Evolutionary conservation across 2,329 filamentous ascomycete genomes (phyloP), one percentile per base, ranked within the genome.

Genomic region (Whalleya microplaca): DNA sequence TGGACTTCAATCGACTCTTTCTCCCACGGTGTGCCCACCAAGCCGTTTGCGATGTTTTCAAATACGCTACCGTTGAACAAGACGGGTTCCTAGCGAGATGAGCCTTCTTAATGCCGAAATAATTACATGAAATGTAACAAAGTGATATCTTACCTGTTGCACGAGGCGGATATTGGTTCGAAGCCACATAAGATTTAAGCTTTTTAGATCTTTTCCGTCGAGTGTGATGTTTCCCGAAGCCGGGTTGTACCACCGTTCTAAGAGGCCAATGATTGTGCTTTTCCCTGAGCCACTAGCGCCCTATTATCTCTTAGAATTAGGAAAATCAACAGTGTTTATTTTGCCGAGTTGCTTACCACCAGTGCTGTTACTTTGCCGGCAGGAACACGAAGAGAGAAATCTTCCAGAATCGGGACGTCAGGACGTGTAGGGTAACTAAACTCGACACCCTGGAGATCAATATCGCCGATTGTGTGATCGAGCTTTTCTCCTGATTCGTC

Each of bases 231-330:
- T 74, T 21, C 93, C 94, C 21, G 84, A 82, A 40, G 96, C 88
- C 0, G 93, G 93, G 52, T 91, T 85, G 71, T 97, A 97, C 72
- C 97, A 97, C 6, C 94, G 85, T 73, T 96, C 92, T 1, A 96
- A 85, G 18, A 97, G 80, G 12, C 92, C 92, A 21, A 97, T 88
- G 58, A 97, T 92, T 0, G 93, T 96, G 65, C 88, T 60, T 45
- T 62, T 62, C 1, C 59, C 59, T 5, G 53, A 57, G 3, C 59
- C 59, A 12, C 53, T 57, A 1, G 51, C 18, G 6, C 59, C 59
- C 45, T 51, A 44, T 9, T 44, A 40, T 45, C 6, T 5, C 37
- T 29, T 32, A 40, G 40, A 20, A 45, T 14, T 7, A 23, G 0
- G 16, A 29, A 12, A 37, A 37, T 37, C 6, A 37, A 37, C 3